A percentile compares a stretch with the other conserved stretches of the same genome.
Conservation (phyloP, 306 rosid species). For the Prunus persica region DNA sequence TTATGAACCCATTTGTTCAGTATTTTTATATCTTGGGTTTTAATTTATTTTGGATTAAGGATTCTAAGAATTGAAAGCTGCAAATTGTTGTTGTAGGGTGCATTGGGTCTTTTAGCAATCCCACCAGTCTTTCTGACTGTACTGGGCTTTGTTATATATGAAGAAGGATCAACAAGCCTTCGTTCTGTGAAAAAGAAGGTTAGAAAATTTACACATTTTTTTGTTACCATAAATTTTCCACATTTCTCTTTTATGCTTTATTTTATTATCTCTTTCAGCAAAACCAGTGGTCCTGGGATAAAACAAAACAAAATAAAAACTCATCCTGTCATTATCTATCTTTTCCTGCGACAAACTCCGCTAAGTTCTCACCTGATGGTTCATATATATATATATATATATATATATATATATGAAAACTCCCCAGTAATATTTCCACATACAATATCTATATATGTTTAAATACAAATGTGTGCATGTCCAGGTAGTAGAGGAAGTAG, state of each 20-base stretch:
- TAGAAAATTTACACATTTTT: too few species aligned
- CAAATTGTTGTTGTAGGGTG: constrained; percentile 29
- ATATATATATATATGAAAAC: too few species aligned
- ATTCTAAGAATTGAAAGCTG: background rate
- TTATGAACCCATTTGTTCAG: too few species aligned
- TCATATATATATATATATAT: too few species aligned
- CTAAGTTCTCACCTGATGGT: background rate
- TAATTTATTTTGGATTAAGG: background rate
- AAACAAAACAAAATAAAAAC: background rate
- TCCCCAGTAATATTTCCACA: too few species aligned
- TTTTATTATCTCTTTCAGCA: too few species aligned
- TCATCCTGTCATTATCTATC: background rate
- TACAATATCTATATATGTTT: too few species aligned
- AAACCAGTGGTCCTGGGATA: too few species aligned
- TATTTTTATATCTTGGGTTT: background rate
- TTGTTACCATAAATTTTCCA: background rate
- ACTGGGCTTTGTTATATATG: constrained; percentile 64
- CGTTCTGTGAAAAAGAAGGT: constrained; percentile 47
- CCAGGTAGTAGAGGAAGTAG: constrained; percentile 41
- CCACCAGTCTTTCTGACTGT: constrained; percentile 48
- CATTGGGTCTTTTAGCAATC: constrained; percentile 63
- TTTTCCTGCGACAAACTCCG: background rate
- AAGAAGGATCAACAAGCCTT: constrained; percentile 32
- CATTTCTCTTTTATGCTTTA: background rate
- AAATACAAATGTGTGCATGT: background rate